Evolutionary conservation across 495 filamentous ascomycete species (phyloP).

Genomic region (Lasiosphaeris hirsuta): DNA sequence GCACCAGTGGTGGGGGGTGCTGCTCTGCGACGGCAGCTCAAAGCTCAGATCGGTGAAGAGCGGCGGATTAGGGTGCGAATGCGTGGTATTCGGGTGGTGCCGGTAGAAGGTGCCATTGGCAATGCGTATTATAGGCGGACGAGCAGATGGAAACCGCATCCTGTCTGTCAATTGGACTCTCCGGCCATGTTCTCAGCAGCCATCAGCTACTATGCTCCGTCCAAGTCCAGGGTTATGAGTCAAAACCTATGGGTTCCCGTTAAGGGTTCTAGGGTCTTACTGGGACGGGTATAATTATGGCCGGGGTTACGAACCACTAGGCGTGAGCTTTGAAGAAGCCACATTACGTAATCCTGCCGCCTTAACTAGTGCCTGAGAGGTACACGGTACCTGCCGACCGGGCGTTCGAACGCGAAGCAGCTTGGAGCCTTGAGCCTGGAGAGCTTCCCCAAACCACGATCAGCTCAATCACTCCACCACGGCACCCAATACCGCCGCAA

Average conservation of each 20-base stretch:
- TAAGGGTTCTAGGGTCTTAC: not conserved
- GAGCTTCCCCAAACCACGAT: constrained; percentile 17
- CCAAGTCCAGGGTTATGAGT: constrained; percentile 5
- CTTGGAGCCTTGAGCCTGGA: constrained; percentile 37
- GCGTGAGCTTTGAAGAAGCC: not conserved
- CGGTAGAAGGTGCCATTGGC: constrained; percentile 77
- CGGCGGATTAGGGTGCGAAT: constrained; percentile 50
- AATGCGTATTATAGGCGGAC: constrained; percentile 66
- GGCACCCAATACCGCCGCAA: not conserved
- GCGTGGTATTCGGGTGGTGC: constrained; percentile 53
- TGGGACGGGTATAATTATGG: not conserved
- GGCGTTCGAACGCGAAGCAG: constrained; percentile 40
- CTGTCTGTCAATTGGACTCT: constrained; percentile 20
- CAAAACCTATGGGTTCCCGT: not conserved
- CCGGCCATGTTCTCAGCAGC: no score
- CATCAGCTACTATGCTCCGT: not conserved
- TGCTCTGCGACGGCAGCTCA: constrained; percentile 51
- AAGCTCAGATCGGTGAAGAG: constrained; percentile 69
- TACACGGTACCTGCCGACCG: not conserved
- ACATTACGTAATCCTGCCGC: constrained; percentile 11
- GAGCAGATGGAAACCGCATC: constrained; percentile 33
- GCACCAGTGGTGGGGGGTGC: constrained; percentile 61
- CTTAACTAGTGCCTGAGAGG: not conserved
- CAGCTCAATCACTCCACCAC: constrained; percentile 10
- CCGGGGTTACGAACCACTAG: not conserved